phyloP scores from a whole-genome alignment of 2,329 filamentous ascomycete genomes.

The Ramularia collo-cygni region DNA sequence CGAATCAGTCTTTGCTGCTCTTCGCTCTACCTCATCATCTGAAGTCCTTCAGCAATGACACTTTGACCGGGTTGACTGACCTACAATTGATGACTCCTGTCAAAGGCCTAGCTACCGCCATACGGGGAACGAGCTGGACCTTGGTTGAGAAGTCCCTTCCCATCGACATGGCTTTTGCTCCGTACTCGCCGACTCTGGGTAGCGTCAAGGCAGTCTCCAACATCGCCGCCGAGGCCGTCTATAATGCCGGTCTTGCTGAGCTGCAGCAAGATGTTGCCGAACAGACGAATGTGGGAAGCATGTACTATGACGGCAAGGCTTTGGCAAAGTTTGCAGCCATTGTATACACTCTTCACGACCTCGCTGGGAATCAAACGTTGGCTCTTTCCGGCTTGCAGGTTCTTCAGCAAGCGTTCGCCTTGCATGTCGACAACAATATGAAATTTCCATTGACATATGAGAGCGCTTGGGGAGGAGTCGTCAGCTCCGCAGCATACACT shows the following conservation, averaged over 20 bases:
- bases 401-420: constrained; percentile 41
- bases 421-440: constrained; percentile 41
- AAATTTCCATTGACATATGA: constrained; percentile 50
- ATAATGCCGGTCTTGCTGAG: constrained; percentile 59
- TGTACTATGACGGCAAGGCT: constrained; percentile 80
- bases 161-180: constrained; percentile 65
- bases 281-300: constrained; percentile 71
- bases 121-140: constrained; percentile 68
- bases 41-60: constrained; percentile 60
- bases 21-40: constrained; percentile 84
- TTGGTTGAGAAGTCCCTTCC: constrained; percentile 71
- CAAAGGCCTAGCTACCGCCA: constrained; percentile 70
- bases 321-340: constrained; percentile 40
- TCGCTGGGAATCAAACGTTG: constrained; percentile 48
- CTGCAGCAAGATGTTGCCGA: constrained; percentile 66
- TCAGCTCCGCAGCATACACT: constrained; percentile 69
- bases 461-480: constrained; percentile 66
- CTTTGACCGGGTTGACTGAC: constrained; percentile 40
- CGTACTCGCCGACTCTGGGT: constrained; percentile 57
- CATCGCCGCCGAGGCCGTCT: constrained; percentile 42
- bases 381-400: constrained; percentile 45
- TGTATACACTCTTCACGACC: constrained; percentile 42
- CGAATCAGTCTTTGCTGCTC: constrained; percentile 61
- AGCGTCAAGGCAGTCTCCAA: constrained; percentile 34
- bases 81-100: constrained; percentile 71